phyloP scores from a whole-genome alignment of 352 stramenopile genomes.

The Phytophthora crassamura region DNA sequence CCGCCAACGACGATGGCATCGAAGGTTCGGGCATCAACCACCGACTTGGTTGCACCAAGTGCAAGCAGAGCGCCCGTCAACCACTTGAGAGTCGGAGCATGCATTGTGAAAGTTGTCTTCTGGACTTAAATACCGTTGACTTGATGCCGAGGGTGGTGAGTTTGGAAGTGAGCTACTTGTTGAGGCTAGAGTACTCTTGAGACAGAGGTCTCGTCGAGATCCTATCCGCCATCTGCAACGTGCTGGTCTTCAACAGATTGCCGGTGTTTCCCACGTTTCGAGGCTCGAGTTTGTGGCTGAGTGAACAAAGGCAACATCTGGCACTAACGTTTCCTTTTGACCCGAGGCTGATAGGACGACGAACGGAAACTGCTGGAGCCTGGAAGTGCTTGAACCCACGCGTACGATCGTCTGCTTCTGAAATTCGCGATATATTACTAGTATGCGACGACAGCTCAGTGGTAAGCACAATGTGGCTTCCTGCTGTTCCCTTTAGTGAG shows the following conservation, averaged over 20 bases:
- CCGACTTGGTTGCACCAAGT: background rate
- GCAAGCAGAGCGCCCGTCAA: constrained; percentile 3
- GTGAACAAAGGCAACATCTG: constrained; percentile 4
- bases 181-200: background rate
- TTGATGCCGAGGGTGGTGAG: constrained; percentile 4
- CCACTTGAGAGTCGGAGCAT: background rate
- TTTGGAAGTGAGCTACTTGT: constrained; percentile 9
- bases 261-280: background rate
- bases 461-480: no score
- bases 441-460: no score
- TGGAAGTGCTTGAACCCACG: background rate
- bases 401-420: background rate
- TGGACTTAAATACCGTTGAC: constrained; percentile 7
- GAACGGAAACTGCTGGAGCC: background rate
- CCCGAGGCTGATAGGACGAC: background rate
- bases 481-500: no score
- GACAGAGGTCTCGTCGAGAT: constrained; percentile 18
- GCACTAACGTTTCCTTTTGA: background rate
- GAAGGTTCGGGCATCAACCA: constrained; percentile 32
- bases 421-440: constrained; percentile 5
- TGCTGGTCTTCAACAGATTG: background rate
- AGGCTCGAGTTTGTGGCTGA: constrained; percentile 7
- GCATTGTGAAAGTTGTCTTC: constrained; percentile 2
- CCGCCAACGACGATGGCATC: constrained; percentile 64
- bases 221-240: constrained; percentile 14